phyloP scores from a whole-genome alignment of 1,284 basidiomycete genomes.

The Ustilago bromivora region DNA sequence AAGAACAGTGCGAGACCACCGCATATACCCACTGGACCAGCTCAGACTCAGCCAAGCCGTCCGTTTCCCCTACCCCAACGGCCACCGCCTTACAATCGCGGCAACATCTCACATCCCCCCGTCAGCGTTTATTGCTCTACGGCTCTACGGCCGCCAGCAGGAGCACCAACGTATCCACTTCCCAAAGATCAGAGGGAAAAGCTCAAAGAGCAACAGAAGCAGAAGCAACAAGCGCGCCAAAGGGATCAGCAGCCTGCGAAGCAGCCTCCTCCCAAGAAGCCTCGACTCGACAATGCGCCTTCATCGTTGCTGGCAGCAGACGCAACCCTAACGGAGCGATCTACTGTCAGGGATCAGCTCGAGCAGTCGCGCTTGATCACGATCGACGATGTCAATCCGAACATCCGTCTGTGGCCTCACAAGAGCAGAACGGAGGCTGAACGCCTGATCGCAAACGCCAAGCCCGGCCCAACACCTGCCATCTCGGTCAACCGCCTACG shows the following conservation, averaged over 20 bases:
- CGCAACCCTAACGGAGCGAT: neutral
- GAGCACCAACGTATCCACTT: neutral
- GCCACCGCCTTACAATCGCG: neutral
- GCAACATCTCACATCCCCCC: neutral
- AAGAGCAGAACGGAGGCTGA: neutral
- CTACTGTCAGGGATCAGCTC: neutral
- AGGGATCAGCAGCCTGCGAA: neutral
- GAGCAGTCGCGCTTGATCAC: neutral
- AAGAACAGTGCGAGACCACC: neutral
- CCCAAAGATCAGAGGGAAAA: constrained; percentile 11
- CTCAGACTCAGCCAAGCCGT: neutral
- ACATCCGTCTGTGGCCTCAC: constrained; percentile 13
- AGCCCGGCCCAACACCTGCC: neutral
- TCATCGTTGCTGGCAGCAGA: neutral
- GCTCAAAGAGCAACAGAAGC: constrained; percentile 7
- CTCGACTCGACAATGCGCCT: neutral
- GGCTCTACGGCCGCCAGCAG: neutral
- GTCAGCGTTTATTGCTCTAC: too few relatives aligned
- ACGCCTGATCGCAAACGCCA: neutral
- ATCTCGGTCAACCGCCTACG: neutral
- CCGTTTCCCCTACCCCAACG: neutral
- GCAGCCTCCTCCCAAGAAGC: constrained; percentile 11
- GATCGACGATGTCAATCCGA: constrained; percentile 8
- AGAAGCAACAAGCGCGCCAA: constrained; percentile 8
- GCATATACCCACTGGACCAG: neutral